Evolutionary conservation across 2,329 filamentous ascomycete genomes (phyloP).

Genomic region (Aureobasidium vineae): DNA sequence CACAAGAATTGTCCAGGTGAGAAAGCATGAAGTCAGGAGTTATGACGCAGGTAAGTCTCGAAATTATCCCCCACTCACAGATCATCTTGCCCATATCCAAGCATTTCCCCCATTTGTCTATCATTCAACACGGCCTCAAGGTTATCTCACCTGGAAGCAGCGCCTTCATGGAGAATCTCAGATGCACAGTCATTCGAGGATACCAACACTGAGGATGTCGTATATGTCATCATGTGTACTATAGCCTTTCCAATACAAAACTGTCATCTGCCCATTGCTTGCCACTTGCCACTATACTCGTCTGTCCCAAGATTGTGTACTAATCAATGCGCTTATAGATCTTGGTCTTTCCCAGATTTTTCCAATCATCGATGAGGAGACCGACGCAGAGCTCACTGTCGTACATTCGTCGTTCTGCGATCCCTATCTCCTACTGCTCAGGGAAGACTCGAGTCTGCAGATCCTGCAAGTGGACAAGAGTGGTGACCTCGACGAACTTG

Average conservation of each 20-base stretch:
- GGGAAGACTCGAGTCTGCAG: slow-evolving; percentile 78
- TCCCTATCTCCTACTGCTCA: slow-evolving; percentile 77
- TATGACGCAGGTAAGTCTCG: slow-evolving; percentile 76
- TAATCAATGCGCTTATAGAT: slow-evolving; percentile 52
- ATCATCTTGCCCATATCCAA: slow-evolving; percentile 13
- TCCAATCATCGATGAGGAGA: slow-evolving; percentile 88
- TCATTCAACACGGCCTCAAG: not conserved
- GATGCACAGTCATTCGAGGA: not conserved
- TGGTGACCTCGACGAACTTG: slow-evolving; percentile 81
- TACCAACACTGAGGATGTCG: not conserved
- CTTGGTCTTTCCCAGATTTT: slow-evolving; percentile 87
- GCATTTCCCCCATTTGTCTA: not conserved
- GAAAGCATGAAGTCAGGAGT: slow-evolving; percentile 81
- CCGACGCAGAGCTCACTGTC: slow-evolving; percentile 73
- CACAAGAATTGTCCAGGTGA: slow-evolving; percentile 79
- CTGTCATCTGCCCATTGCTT: slow-evolving; percentile 19
- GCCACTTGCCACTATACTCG: slow-evolving; percentile 3
- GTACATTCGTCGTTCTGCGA: slow-evolving; percentile 81
- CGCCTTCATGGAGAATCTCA: not conserved
- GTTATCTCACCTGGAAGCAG: not conserved
- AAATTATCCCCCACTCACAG: not conserved
- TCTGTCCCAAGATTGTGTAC: not conserved
- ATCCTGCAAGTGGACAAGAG: slow-evolving; percentile 76
- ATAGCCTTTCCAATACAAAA: slow-evolving; percentile 26
- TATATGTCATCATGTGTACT: slow-evolving; percentile 19